Conservation (phyloP, 257 asterid genomes). For the Pogostemon cablin region DNA sequence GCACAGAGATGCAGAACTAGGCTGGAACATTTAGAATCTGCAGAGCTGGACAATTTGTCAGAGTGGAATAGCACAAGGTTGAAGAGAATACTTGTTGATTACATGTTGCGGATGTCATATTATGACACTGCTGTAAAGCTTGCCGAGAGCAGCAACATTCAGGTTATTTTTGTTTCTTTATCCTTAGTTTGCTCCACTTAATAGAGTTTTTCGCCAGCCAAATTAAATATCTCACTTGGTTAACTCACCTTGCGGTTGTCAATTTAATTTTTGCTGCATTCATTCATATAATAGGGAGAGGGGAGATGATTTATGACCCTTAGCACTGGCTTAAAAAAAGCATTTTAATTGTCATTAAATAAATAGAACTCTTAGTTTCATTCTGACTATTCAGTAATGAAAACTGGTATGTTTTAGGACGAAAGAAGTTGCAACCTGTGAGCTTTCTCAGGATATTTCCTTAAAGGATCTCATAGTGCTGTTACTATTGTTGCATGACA, state of each 20-base stretch:
- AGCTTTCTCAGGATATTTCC: not conserved
- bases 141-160: conserved; percentile 81
- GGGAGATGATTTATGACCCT: conserved; percentile 13
- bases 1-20: conserved; percentile 89
- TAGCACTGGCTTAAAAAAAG: conserved; percentile 9
- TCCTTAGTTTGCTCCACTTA: conserved; percentile 13
- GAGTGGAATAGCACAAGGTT: conserved; percentile 74
- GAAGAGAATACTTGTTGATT: conserved; percentile 89
- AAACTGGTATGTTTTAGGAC: conserved; percentile 19
- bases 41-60: conserved; percentile 66
- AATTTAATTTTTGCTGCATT: conserved; percentile 1
- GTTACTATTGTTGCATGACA: conserved; percentile 21
- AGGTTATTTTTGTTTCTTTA: conserved; percentile 50
- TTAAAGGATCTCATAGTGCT: conserved; percentile 18
- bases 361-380: conserved; percentile 16
- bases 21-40: conserved; percentile 85
- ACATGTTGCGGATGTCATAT: conserved; percentile 96
- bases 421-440: conserved; percentile 8
- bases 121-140: conserved; percentile 85
- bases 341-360: conserved; percentile 6
- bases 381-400: conserved; percentile 23
- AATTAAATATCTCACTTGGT: conserved; percentile 10
- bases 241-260: conserved; percentile 8
- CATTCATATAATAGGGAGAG: conserved; percentile 9
- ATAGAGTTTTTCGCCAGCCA: conserved; percentile 1